A percentile compares a stretch with the other conserved stretches of the same genome.
Evolutionary conservation across 2,329 filamentous ascomycete species (phyloP).

Genomic region (Neobulgaria alba): DNA sequence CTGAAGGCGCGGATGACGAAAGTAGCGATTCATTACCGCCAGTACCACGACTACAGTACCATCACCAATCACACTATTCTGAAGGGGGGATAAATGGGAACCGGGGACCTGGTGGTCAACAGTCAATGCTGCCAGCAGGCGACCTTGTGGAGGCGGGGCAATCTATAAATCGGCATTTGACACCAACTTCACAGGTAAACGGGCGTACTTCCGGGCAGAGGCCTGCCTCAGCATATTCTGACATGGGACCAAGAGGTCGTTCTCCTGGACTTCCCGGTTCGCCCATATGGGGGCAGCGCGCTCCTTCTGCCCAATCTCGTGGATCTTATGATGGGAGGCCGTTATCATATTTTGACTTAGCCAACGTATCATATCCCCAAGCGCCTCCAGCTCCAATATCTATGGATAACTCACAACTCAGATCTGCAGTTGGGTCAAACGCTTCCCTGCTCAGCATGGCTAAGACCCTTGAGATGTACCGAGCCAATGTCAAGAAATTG

Average conservation of each 20-base stretch:
- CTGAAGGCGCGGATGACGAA: constrained; percentile 20
- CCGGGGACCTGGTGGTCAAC: constrained; percentile 10
- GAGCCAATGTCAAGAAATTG: constrained; percentile 94
- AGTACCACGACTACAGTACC: constrained; percentile 53
- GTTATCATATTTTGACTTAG: constrained; percentile 39
- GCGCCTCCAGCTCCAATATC: constrained; percentile 27
- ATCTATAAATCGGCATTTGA: constrained; percentile 52
- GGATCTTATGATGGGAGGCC: constrained; percentile 24
- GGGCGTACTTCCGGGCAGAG: constrained; percentile 53
- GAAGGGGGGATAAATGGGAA: constrained; percentile 29
- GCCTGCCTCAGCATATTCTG: constrained; percentile 72
- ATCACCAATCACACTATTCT: constrained; percentile 40
- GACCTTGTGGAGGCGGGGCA: constrained; percentile 37
- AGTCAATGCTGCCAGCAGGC: constrained; percentile 11
- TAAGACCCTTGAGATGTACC: constrained; percentile 96
- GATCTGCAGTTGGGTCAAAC: constrained; percentile 74
- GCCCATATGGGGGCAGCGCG: constrained; percentile 23
- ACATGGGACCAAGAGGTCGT: constrained; percentile 55
- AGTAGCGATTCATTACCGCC: constrained; percentile 10
- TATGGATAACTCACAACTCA: constrained; percentile 74
- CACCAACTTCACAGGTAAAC: constrained; percentile 45
- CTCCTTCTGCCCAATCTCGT: constrained; percentile 25
- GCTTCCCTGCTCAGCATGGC: constrained; percentile 84
- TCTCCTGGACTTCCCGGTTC: constrained; percentile 34
- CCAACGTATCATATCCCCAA: constrained; percentile 39